Conservation (phyloP, 73 alveolate genomes). For the Paramecium pentaurelia region DNA sequence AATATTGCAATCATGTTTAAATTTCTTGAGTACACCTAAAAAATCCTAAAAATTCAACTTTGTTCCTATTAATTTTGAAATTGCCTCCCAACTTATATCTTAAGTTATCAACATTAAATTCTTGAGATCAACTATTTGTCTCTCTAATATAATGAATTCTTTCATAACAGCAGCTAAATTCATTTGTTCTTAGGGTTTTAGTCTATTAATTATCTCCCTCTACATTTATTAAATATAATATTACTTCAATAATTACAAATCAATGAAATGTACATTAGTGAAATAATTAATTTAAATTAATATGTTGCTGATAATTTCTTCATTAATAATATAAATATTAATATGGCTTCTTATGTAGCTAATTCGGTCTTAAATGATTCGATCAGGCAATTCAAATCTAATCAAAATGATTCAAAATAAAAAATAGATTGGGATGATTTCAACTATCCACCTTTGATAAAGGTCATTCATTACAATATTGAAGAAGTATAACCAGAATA, state of each 20-base stretch:
- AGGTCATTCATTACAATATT: conserved; percentile 57
- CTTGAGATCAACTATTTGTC: not conserved
- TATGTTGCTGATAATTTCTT: not conserved
- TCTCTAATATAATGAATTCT: not conserved
- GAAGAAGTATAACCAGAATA: conserved; percentile 37
- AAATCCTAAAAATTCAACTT: not conserved
- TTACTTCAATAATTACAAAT: not conserved
- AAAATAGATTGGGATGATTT: conserved; percentile 54
- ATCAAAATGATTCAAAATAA: not conserved
- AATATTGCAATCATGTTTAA: not conserved
- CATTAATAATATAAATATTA: not conserved
- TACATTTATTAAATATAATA: not conserved
- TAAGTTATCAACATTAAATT: not conserved
- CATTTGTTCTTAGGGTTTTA: not conserved
- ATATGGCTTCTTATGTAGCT: not conserved
- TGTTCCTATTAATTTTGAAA: not conserved
- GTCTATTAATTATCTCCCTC: not conserved
- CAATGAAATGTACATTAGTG: not conserved
- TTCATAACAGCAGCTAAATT: not conserved
- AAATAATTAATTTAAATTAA: not conserved
- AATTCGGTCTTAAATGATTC: not conserved
- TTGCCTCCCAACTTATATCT: not conserved
- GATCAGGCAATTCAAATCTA: not conserved
- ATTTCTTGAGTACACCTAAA: not conserved
- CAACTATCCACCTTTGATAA: conserved; percentile 57